phyloP scores from a whole-genome alignment of 2,329 filamentous ascomycete species.

The Lojkania enalia region DNA sequence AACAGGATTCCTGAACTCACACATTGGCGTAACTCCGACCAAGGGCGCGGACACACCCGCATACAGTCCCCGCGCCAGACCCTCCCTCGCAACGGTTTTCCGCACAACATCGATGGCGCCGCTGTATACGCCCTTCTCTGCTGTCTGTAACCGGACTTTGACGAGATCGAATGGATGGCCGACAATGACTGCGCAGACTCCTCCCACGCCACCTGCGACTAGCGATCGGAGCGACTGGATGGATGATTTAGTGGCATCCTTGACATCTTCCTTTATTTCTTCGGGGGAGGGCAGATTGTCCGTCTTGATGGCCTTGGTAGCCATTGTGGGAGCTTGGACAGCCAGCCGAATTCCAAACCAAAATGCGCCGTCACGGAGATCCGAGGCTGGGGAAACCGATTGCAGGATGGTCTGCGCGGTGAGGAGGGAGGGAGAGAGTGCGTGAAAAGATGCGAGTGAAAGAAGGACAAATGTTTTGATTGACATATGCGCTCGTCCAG shows the following conservation, averaged over 20 bases:
- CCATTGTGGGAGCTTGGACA: slow-evolving; percentile 18
- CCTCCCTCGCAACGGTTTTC: slow-evolving; percentile 86
- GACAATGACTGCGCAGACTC: slow-evolving; percentile 89
- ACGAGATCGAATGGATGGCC: slow-evolving; percentile 96
- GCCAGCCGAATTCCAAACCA: too few species aligned
- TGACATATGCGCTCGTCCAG: slow-evolving; percentile 32
- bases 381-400: too few species aligned
- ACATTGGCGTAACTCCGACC: slow-evolving; percentile 98
- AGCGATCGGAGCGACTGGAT: slow-evolving; percentile 76
- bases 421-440: background rate
- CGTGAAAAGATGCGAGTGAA: background rate
- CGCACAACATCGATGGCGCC: slow-evolving; percentile 89
- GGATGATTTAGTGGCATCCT: slow-evolving; percentile 56
- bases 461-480: background rate
- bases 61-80: slow-evolving; percentile 78
- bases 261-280: slow-evolving; percentile 58
- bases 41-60: slow-evolving; percentile 95
- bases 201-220: slow-evolving; percentile 87
- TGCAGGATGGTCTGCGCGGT: too few species aligned
- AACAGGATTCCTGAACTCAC: too few species aligned
- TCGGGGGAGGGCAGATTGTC: slow-evolving; percentile 42
- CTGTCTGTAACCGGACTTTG: slow-evolving; percentile 95
- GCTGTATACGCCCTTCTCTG: slow-evolving; percentile 88
- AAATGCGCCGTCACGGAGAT: too few species aligned
- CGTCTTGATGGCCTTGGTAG: slow-evolving; percentile 26